Evolutionary conservation across 2,329 filamentous ascomycete species (phyloP).

Genomic region (Cryphonectria japonica): DNA sequence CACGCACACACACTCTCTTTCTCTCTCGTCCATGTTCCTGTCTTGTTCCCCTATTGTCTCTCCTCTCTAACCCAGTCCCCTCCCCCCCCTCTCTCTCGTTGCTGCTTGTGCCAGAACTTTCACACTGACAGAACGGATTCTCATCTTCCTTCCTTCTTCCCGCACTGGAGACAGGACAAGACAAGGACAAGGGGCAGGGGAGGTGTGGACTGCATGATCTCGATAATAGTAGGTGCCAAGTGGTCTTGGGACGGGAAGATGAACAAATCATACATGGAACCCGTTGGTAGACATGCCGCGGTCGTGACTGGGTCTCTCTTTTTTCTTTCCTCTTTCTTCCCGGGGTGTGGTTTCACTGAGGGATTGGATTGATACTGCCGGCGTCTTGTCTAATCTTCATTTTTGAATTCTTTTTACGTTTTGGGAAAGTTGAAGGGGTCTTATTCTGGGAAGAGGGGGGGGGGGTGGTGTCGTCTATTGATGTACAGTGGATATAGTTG

Average conservation of each 20-base stretch:
- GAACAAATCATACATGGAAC: neutral
- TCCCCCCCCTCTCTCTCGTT: neutral
- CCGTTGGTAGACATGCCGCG: neutral
- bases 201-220: neutral
- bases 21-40: too few species aligned
- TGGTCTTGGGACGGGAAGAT: neutral
- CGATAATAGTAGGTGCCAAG: neutral
- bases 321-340: too few species aligned
- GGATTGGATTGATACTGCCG: neutral
- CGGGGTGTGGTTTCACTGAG: slow-evolving; percentile 1
- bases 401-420: neutral
- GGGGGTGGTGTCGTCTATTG: too few species aligned
- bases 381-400: neutral
- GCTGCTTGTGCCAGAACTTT: neutral
- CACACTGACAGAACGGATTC: too few species aligned
- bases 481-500: neutral
- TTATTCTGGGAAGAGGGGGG: too few species aligned
- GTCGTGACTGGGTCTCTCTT: neutral
- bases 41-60: neutral
- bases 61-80: neutral
- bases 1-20: neutral
- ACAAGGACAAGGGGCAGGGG: neutral
- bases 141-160: neutral
- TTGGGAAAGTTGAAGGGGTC: neutral
- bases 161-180: neutral